Percentiles rank a stretch among this genome's conserved stretches.
phyloP scores from a whole-genome alignment of 2,329 filamentous ascomycete genomes.

The Aspergillus luchuensis region DNA sequence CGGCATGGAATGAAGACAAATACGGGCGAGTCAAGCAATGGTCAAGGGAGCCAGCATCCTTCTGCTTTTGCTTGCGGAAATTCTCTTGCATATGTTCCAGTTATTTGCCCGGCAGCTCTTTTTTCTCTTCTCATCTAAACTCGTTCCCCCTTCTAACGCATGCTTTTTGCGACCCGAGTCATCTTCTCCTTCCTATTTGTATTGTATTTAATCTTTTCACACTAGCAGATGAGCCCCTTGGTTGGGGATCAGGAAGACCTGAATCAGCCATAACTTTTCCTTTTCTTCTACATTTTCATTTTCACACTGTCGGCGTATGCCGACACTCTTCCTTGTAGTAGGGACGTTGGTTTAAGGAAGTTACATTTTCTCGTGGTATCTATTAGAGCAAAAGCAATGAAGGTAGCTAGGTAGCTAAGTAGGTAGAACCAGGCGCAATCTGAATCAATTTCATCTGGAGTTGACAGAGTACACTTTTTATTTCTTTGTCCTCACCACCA shows the following conservation, averaged over 20 bases:
- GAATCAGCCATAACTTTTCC: conserved; percentile 8
- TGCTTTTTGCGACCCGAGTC: conserved; percentile 7
- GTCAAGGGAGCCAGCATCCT: conserved; percentile 15
- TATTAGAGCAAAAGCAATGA: too few relatives aligned
- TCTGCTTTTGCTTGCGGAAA: background rate
- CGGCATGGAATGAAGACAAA: conserved; percentile 22
- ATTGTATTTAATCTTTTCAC: conserved; percentile 35
- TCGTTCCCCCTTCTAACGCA: conserved; percentile 22
- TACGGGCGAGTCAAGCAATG: conserved; percentile 15
- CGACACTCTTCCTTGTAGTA: background rate
- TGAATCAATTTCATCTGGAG: too few relatives aligned
- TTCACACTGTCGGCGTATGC: background rate
- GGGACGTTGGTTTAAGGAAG: background rate
- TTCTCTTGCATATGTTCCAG: conserved; percentile 17
- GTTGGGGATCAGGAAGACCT: conserved; percentile 14
- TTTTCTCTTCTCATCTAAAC: conserved; percentile 18
- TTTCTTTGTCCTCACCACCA: too few relatives aligned
- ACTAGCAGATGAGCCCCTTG: conserved; percentile 16
- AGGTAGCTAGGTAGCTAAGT: too few relatives aligned
- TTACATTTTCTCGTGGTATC: background rate
- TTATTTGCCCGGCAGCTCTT: conserved; percentile 18
- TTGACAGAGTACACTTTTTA: too few relatives aligned
- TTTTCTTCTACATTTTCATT: conserved; percentile 4
- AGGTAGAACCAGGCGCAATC: too few relatives aligned
- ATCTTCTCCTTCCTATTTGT: conserved; percentile 26